Evolutionary conservation across 805 yeast genomes (phyloP).

Genomic region (Lachancea quebecensis): DNA sequence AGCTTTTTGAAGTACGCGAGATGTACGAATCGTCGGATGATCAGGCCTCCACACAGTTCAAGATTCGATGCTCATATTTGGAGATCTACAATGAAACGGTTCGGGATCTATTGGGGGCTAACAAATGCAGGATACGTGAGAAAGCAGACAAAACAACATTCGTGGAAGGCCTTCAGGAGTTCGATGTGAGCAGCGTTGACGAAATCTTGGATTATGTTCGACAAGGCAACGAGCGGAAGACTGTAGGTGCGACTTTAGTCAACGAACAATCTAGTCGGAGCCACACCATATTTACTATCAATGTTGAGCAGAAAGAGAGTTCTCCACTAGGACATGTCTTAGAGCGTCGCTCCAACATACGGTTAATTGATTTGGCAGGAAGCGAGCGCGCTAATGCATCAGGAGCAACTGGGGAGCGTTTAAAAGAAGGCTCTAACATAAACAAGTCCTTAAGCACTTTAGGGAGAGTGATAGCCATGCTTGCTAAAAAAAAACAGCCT

Average conservation of each 20-base stretch:
- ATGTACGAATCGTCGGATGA: slow-evolving; percentile 33
- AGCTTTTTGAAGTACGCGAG: slow-evolving; percentile 8
- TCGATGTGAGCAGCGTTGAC: slow-evolving; percentile 38
- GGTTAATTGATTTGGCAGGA: slow-evolving; percentile 77
- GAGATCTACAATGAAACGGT: slow-evolving; percentile 86
- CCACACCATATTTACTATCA: slow-evolving; percentile 68
- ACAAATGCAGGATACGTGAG: slow-evolving; percentile 52
- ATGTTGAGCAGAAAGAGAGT: slow-evolving; percentile 51
- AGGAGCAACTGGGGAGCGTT: slow-evolving; percentile 52
- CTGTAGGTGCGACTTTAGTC: slow-evolving; percentile 68
- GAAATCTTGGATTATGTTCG: slow-evolving; percentile 44
- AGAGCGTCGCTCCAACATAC: slow-evolving; percentile 51
- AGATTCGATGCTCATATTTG: slow-evolving; percentile 62
- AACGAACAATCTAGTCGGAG: slow-evolving; percentile 71
- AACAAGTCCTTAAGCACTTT: slow-evolving; percentile 72
- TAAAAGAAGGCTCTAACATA: slow-evolving; percentile 70
- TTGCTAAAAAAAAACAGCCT: slow-evolving; percentile 37
- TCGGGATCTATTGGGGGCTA: slow-evolving; percentile 50
- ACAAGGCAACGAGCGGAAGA: slow-evolving; percentile 49
- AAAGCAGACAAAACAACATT: slow-evolving; percentile 61
- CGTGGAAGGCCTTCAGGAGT: slow-evolving; percentile 59
- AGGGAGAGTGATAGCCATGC: slow-evolving; percentile 57
- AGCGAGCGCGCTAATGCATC: slow-evolving; percentile 65
- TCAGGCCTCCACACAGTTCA: slow-evolving; percentile 62
- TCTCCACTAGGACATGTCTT: slow-evolving; percentile 36